A percentile compares a stretch with the other conserved stretches of the same genome.
Conservation (phyloP, 2,329 filamentous ascomycete genomes). For the Cercospora sp. region DNA sequence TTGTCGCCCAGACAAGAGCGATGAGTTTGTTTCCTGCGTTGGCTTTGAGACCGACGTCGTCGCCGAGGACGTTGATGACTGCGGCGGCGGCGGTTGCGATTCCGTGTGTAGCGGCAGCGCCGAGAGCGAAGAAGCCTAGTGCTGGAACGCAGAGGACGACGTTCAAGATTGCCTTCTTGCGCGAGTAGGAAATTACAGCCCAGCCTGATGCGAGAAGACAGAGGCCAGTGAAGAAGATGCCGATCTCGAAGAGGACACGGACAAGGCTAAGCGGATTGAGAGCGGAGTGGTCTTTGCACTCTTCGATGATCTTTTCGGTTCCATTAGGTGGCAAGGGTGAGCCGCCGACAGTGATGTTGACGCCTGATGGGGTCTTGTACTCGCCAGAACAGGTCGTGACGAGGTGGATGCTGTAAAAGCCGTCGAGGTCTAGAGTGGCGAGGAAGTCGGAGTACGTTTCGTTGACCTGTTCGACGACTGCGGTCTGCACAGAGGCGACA, state of each 20-base stretch:
- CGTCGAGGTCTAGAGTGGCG: slow-evolving; percentile 53
- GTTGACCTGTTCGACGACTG: slow-evolving; percentile 46
- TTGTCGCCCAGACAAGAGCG: slow-evolving; percentile 60
- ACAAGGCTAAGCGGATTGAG: slow-evolving; percentile 57
- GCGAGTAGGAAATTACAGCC: slow-evolving; percentile 43
- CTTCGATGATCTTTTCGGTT: slow-evolving; percentile 53
- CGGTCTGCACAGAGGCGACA: slow-evolving; percentile 39
- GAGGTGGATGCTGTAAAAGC: slow-evolving; percentile 63
- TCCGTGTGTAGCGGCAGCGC: slow-evolving; percentile 74
- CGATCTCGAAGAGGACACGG: slow-evolving; percentile 60
- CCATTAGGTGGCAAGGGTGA: slow-evolving; percentile 31
- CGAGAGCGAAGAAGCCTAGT: slow-evolving; percentile 63
- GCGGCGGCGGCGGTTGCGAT: slow-evolving; percentile 55
- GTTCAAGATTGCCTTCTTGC: slow-evolving; percentile 50
- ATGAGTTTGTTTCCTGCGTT: slow-evolving; percentile 57
- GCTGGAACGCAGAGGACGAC: slow-evolving; percentile 51
- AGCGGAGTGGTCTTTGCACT: slow-evolving; percentile 55
- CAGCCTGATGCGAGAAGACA: slow-evolving; percentile 50
- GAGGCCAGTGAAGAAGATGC: slow-evolving; percentile 54
- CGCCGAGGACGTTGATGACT: slow-evolving; percentile 56
- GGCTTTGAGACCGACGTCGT: slow-evolving; percentile 51
- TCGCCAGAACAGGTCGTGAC: slow-evolving; percentile 59
- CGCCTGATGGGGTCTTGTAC: slow-evolving; percentile 42
- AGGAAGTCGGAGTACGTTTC: slow-evolving; percentile 44
- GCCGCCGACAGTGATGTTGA: slow-evolving; percentile 45